Evolutionary conservation across 2,329 filamentous ascomycete genomes (phyloP), one percentile per base, ranked within the genome.

Genomic region (Aspergillus tanneri): DNA sequence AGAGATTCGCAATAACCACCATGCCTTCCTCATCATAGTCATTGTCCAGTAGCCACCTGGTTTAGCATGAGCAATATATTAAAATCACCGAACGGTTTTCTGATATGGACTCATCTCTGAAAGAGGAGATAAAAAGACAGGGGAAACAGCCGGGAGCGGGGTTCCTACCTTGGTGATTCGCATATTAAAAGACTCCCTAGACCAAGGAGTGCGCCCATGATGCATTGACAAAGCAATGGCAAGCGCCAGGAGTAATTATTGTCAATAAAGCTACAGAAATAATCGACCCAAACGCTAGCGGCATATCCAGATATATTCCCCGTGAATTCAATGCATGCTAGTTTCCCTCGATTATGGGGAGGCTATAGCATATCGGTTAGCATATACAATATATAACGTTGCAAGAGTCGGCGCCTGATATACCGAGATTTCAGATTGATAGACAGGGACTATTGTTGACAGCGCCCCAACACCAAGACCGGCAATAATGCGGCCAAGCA

Each of bases 1-100:
- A 97, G 5, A 99, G 79, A 67, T 97, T 97, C 50, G 93, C 93
- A 73, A 99, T 97, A 40, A 99, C 93, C 22, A 96, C 86, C 72
- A 99, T 96, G 44, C 93, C 93, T 70, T 99, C 93, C 69, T 99
- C 93, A 64, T 99, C 93, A 63, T 96, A 88, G 61, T 99, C 93
- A 65, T 96, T 96, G 67, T 99, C 93, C 39, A 99, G 78, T 7
- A 99, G 83, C 93, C 93, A 99, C 75, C 92, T 93, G 57, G 7
- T 48, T 11, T 11, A 22, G 21, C 27, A 6, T 57, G 3, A 57
- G 37, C 12, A 28, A 45, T 41, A 44, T 32, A 35, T n/a, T 30
- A 16, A 27, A 34, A 12, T 25, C 6, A 19, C 3, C 14, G 47
- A 43, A 59, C 50, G 62, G 71, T 71, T 57, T n/a, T n/a, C n/a